These are phyloP conservation scores for Serendipita sp. DNA, from an alignment of 768 basidiomycete species.

Conservation along the genomic window DNA sequence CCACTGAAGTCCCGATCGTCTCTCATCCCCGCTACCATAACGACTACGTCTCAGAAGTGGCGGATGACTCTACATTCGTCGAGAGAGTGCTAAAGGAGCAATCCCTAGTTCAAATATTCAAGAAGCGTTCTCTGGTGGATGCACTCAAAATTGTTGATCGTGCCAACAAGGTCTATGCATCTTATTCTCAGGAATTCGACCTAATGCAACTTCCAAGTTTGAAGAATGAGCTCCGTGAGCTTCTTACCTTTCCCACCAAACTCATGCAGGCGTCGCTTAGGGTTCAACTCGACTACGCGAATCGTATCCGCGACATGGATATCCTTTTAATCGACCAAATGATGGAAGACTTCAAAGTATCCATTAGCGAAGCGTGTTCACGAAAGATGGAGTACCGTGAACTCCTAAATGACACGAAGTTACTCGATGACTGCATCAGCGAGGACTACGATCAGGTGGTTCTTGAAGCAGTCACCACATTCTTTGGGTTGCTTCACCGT, in stretches of 20 bases:
- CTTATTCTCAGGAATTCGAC: conserved; percentile 35
- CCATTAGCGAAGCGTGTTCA: conserved; percentile 83
- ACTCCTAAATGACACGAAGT: conserved; percentile 82
- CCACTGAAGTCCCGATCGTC: conserved; percentile 35
- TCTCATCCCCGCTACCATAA: conserved; percentile 18
- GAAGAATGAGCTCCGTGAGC: conserved; percentile 70
- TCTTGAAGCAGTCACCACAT: conserved; percentile 68
- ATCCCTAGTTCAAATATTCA: conserved; percentile 86
- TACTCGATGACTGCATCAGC: conserved; percentile 71
- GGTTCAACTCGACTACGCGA: conserved; percentile 75
- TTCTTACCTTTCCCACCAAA: conserved; percentile 93
- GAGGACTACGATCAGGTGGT: conserved; percentile 84
- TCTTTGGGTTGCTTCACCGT: conserved; percentile 91
- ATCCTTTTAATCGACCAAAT: conserved; percentile 87
- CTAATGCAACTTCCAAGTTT: conserved; percentile 87
- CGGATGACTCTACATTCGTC: conserved; percentile 73
- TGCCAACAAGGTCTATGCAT: background rate
- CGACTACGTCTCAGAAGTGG: conserved; percentile 16
- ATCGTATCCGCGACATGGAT: conserved; percentile 75
- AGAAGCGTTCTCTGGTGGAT: conserved; percentile 55
- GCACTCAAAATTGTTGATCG: background rate
- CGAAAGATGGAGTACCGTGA: conserved; percentile 88
- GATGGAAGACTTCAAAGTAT: conserved; percentile 80
- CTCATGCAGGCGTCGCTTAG: conserved; percentile 84
- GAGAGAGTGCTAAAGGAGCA: conserved; percentile 93